Conservation (phyloP, 805 yeast species). For the Danielia oregonensis region DNA sequence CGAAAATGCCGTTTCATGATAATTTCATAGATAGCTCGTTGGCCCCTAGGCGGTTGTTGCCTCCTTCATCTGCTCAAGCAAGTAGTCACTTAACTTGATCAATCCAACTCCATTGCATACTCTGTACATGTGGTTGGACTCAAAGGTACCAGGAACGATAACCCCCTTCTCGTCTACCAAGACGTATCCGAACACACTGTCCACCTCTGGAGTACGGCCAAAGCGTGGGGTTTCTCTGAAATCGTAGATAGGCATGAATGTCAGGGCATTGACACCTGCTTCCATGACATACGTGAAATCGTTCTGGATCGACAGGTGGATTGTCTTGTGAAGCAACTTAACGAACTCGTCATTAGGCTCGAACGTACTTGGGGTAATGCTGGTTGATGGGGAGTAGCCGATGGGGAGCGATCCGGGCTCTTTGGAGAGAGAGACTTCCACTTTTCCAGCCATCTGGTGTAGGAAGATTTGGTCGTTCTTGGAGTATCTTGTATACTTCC, state of each 20-base stretch:
- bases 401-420: slow-evolving; percentile 21
- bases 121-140: slow-evolving; percentile 58
- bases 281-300: slow-evolving; percentile 57
- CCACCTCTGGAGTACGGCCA: slow-evolving; percentile 67
- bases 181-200: slow-evolving; percentile 68
- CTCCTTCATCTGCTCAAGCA: slow-evolving; percentile 13
- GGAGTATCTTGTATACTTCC: slow-evolving; percentile 1
- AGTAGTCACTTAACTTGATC: slow-evolving; percentile 15
- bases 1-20: too few relatives aligned
- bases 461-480: slow-evolving; percentile 12
- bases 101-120: slow-evolving; percentile 31
- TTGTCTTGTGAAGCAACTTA: slow-evolving; percentile 22
- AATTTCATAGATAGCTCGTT: too few relatives aligned
- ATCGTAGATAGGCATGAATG: slow-evolving; percentile 70
- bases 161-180: slow-evolving; percentile 52
- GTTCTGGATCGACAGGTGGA: slow-evolving; percentile 19
- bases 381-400: slow-evolving; percentile 14
- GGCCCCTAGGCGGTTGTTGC: too few relatives aligned
- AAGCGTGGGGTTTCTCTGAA: slow-evolving; percentile 60
- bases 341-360: slow-evolving; percentile 25
- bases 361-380: slow-evolving; percentile 22
- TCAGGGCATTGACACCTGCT: slow-evolving; percentile 47
- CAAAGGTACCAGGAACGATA: slow-evolving; percentile 53
- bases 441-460: slow-evolving; percentile 11
- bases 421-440: slow-evolving; percentile 19